Base-by-base conservation (phyloP, 805 yeast species). In the Suhomyces xylopsoci region DNA sequence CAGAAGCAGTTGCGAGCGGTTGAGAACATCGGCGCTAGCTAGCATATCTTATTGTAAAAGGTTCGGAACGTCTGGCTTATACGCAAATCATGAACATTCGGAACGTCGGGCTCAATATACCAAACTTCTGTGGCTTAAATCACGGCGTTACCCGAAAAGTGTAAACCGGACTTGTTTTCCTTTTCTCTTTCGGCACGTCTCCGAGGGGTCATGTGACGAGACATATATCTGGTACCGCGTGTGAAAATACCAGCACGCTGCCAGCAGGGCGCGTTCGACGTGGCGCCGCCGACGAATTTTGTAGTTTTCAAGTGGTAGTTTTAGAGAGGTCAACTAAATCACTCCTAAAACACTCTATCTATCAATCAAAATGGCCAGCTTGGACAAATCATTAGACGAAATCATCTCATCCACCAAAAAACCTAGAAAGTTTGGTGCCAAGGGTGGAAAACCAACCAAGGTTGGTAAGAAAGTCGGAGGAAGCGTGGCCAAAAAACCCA, bases 311-410 rank as follows among this genome's bases (percentile, higher is more conserved):
- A 14, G 24, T 28, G 40, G 17, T 9, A 10, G 24, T 45, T n/a
- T 12, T 5, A 5, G 20, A 22, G 20, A 20, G 36, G 36, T n/a
- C 15, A n/a, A n/a, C 36, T 14, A n/a, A 32, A 38, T 38, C 47
- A 38, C 32, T 47, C 24, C 9, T 19, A 7, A 2, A 28, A 14
- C 25, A 38, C 44, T 36, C 49, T 20, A 36, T 38, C 40, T 45
- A 36, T 47, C 51, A 53, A 50, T 58, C 48, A 68, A 49, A 53
- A 88, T 87, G 92, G 87, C 96, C 69, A 80, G 87, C 58, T 82
- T 93, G 76, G 97, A 93, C 76, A 88, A 89, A 77, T 90, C 97
- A 48, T 83, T 93, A 67, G 99, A 93, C 78, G 97, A 91, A 64
- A 93, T 93, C 71, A 88, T 93, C 67, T 82, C 96, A 54, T 74